Conservation (phyloP, 805 yeast species). For the Metschnikowia cerradonensis region DNA sequence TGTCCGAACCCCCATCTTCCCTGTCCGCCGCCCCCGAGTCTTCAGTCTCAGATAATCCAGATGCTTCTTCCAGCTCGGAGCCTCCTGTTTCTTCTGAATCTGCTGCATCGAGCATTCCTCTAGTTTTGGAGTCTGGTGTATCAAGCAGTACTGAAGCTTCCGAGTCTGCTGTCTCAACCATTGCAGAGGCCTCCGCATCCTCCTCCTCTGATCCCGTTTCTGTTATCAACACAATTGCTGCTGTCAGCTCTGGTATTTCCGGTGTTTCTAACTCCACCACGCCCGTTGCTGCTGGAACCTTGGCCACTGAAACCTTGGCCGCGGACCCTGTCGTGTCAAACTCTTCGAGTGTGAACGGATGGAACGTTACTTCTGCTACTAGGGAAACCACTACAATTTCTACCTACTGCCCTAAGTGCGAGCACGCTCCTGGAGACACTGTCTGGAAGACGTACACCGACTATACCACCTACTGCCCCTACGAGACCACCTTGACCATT, state of each 20-base stretch:
- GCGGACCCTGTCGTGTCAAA: too few relatives aligned
- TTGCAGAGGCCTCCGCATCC: too few relatives aligned
- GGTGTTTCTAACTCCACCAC: too few relatives aligned
- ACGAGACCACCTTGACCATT: slow-evolving; percentile 27
- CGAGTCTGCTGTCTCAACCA: too few relatives aligned
- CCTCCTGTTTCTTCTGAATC: background rate
- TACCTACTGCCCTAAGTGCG: background rate
- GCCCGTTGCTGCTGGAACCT: too few relatives aligned
- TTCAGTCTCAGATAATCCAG: background rate
- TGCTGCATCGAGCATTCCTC: background rate
- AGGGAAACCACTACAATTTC: background rate
- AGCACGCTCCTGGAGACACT: slow-evolving; percentile 14
- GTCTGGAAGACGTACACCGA: slow-evolving; percentile 18
- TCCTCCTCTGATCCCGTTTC: background rate
- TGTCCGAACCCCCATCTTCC: too few relatives aligned
- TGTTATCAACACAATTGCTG: too few relatives aligned
- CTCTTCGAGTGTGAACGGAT: background rate
- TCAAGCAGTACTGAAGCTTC: too few relatives aligned
- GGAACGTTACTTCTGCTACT: background rate
- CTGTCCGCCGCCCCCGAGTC: background rate
- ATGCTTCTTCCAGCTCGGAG: background rate
- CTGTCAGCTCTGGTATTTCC: too few relatives aligned
- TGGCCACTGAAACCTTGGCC: too few relatives aligned
- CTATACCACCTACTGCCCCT: slow-evolving; percentile 35
- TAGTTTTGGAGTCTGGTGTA: too few relatives aligned